These are phyloP conservation scores for Glonium stellatum DNA, from an alignment of 495 filamentous ascomycete species.

Conservation along the genomic window DNA sequence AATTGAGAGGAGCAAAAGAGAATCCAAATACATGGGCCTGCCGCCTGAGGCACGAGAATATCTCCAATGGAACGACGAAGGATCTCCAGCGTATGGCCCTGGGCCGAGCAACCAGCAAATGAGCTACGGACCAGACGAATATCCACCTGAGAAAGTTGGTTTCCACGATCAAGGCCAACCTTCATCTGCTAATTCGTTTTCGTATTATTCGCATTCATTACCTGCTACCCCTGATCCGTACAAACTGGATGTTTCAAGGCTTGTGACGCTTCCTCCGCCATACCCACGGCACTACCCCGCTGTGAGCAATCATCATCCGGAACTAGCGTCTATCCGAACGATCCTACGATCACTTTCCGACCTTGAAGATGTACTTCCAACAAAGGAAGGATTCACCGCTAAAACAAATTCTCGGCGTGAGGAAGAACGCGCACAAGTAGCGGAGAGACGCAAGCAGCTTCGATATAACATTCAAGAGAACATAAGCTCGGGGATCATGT, in stretches of 20 bases:
- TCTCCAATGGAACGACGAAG: slow-evolving; percentile 48
- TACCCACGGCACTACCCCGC: slow-evolving; percentile 92
- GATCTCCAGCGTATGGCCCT: slow-evolving; percentile 20
- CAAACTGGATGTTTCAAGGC: slow-evolving; percentile 77
- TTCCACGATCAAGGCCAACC: slow-evolving; percentile 58
- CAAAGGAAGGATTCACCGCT: slow-evolving; percentile 51
- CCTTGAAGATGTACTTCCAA: slow-evolving; percentile 60
- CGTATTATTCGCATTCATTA: slow-evolving; percentile 32
- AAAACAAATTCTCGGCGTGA: slow-evolving; percentile 35
- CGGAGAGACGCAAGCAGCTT: slow-evolving; percentile 47
- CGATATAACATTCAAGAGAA: slow-evolving; percentile 62
- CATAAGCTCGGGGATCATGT: slow-evolving; percentile 66
- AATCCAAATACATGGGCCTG: slow-evolving; percentile 93
- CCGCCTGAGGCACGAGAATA: slow-evolving; percentile 64
- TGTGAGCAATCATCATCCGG: slow-evolving; percentile 90
- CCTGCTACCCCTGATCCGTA: slow-evolving; percentile 40
- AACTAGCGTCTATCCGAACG: slow-evolving; percentile 68
- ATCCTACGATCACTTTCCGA: slow-evolving; percentile 72
- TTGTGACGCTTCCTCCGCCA: slow-evolving; percentile 87
- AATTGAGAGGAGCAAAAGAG: slow-evolving; percentile 70
- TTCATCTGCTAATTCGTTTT: slow-evolving; percentile 8
- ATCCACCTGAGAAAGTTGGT: slow-evolving; percentile 77
- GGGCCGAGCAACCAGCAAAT: slow-evolving; percentile 30
- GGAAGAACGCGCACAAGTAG: slow-evolving; percentile 41
- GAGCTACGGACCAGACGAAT: slow-evolving; percentile 56